Conservation (phyloP, 2,329 filamentous ascomycete genomes). For the Sclerotinia minor region DNA sequence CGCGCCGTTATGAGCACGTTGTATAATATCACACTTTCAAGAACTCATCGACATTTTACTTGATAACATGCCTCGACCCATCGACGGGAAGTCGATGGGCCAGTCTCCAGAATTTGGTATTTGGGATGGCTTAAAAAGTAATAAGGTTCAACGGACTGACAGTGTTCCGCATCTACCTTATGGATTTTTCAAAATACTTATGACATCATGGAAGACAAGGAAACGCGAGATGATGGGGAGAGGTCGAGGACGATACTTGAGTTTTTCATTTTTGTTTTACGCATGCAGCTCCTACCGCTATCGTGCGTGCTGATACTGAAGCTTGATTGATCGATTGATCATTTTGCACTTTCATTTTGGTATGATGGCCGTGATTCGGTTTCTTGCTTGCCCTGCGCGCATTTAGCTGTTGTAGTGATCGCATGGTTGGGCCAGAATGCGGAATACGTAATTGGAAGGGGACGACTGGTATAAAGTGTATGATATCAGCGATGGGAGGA, state of each 20-base stretch:
- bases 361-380: slow-evolving; percentile 1
- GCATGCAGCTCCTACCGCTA: slow-evolving; percentile 4
- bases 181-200: not conserved
- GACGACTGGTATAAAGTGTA: slow-evolving; percentile 12
- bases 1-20: slow-evolving; percentile 26
- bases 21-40: slow-evolving; percentile 28
- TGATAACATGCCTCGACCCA: not conserved
- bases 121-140: not conserved
- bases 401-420: slow-evolving; percentile 4
- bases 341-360: slow-evolving; percentile 13
- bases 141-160: not conserved
- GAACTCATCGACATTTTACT: not conserved
- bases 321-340: not conserved
- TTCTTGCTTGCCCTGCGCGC: slow-evolving; percentile 9
- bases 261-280: slow-evolving; percentile 11
- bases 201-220: not conserved
- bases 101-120: not conserved
- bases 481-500: slow-evolving; percentile 1
- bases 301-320: slow-evolving; percentile 1
- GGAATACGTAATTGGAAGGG: not conserved
- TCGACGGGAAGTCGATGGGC: not conserved
- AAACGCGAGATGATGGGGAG: not conserved
- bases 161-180: not conserved
- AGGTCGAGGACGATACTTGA: not conserved
- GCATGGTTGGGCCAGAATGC: not conserved